Conservation (phyloP, 75 land plant species). For the Picea sitchensis region DNA sequence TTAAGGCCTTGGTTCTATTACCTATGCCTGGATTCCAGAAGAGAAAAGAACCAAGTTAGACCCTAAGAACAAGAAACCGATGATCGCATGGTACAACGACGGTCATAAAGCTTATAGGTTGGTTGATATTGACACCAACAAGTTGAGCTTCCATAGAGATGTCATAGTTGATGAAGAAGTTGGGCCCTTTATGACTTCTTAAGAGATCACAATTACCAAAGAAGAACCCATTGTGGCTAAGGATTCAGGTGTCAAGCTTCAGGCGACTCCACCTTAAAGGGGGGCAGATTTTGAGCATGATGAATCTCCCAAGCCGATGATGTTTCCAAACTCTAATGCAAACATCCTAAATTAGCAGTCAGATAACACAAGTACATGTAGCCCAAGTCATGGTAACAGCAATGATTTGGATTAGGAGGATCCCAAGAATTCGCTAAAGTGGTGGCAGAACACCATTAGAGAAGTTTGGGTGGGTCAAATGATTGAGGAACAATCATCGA, state of each 20-base stretch:
- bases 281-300: not conserved
- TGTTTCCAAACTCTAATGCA: not conserved
- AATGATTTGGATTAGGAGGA: not conserved
- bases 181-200: not conserved
- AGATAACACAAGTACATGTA: not conserved
- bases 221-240: too few species aligned
- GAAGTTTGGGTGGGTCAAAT: too few species aligned
- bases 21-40: too few species aligned
- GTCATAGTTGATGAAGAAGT: not conserved
- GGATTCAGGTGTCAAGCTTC: not conserved
- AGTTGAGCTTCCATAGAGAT: not conserved
- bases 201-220: not conserved
- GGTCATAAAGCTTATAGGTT: too few species aligned
- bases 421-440: too few species aligned
- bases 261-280: not conserved
- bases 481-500: too few species aligned
- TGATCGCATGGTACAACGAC: too few species aligned
- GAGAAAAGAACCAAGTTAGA: too few species aligned
- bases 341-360: not conserved
- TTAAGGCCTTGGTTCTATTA: too few species aligned
- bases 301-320: not conserved
- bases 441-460: too few species aligned
- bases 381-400: not conserved
- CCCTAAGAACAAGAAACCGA: too few species aligned
- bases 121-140: too few species aligned